phyloP scores from a whole-genome alignment of 164 flowering plant genomes.

The Piper longum region DNA sequence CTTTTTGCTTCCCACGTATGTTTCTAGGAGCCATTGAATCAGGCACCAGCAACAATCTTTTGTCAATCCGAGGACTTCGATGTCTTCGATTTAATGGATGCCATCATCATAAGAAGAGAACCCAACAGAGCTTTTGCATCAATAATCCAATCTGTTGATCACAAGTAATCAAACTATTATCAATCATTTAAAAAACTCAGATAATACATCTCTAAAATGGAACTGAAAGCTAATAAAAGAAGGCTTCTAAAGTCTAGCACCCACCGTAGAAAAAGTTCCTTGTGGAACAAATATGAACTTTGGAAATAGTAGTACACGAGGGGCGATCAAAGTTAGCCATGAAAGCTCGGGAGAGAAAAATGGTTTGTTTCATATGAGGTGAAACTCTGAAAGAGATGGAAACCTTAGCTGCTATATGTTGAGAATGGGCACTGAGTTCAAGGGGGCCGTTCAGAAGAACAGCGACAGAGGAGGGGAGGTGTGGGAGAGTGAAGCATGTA shows the following conservation, averaged over 20 bases:
- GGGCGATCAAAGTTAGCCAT: neutral
- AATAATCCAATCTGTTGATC: neutral
- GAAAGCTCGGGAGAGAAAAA: neutral
- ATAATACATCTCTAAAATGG: neutral
- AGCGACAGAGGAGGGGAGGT: constrained; percentile 8
- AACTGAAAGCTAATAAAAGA: no score
- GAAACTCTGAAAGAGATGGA: constrained; percentile 11
- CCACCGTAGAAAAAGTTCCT: neutral
- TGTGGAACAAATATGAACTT: neutral
- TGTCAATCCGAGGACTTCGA: neutral
- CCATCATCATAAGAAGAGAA: neutral
- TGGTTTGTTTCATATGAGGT: neutral
- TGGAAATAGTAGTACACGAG: neutral
- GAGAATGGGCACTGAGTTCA: constrained; percentile 3
- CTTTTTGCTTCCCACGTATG: constrained; percentile 68
- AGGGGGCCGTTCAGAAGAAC: neutral
- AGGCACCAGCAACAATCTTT: neutral
- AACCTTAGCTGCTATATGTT: constrained; percentile 8
- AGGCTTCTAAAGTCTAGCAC: no score
- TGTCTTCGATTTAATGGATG: neutral
- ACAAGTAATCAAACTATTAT: neutral
- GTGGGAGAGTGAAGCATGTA: constrained; percentile 21
- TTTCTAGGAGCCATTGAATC: constrained; percentile 67
- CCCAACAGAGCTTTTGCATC: neutral
- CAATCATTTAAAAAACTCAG: neutral